phyloP scores from a whole-genome alignment of 495 filamentous ascomycete genomes.

The Xylaria palmicola region DNA sequence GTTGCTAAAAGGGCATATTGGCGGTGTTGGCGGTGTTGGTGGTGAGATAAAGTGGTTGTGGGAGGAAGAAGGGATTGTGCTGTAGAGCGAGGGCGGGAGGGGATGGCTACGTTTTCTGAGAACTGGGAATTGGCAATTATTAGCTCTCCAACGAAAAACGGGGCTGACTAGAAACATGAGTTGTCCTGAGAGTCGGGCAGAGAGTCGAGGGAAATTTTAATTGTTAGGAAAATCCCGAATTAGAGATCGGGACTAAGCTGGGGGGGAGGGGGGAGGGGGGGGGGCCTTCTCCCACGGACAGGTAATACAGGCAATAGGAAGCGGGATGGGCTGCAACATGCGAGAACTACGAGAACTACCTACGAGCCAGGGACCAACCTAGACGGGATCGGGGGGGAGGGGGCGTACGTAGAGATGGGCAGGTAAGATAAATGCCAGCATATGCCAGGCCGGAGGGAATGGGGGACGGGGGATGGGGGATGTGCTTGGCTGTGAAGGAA shows the following conservation, averaged over 20 bases:
- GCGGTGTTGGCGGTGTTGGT: conserved; percentile 19
- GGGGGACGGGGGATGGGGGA: conserved; percentile 4
- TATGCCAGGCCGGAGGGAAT: background rate
- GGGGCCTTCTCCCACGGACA: too few relatives aligned
- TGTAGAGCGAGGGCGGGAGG: conserved; percentile 35
- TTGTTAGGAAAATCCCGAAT: conserved; percentile 45
- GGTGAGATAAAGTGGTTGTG: conserved; percentile 33
- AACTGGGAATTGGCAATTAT: conserved; percentile 32
- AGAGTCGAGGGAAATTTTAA: conserved; percentile 44
- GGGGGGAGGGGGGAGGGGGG: conserved; percentile 16
- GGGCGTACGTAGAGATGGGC: background rate
- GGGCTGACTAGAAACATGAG: conserved; percentile 43
- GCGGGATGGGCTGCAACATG: conserved; percentile 11
- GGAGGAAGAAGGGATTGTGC: conserved; percentile 48
- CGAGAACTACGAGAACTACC: conserved; percentile 1
- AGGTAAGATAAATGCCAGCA: background rate
- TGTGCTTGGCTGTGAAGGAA: conserved; percentile 15
- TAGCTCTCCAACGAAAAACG: conserved; percentile 44
- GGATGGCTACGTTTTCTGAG: conserved; percentile 49
- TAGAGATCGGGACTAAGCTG: conserved; percentile 41
- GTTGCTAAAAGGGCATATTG: conserved; percentile 28
- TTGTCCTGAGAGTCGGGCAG: conserved; percentile 26
- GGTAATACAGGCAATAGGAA: too few relatives aligned
- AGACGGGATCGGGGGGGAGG: background rate
- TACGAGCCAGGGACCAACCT: conserved; percentile 11